phyloP scores from a whole-genome alignment of 2,329 filamentous ascomycete genomes.

The Colletotrichum endophyticum region DNA sequence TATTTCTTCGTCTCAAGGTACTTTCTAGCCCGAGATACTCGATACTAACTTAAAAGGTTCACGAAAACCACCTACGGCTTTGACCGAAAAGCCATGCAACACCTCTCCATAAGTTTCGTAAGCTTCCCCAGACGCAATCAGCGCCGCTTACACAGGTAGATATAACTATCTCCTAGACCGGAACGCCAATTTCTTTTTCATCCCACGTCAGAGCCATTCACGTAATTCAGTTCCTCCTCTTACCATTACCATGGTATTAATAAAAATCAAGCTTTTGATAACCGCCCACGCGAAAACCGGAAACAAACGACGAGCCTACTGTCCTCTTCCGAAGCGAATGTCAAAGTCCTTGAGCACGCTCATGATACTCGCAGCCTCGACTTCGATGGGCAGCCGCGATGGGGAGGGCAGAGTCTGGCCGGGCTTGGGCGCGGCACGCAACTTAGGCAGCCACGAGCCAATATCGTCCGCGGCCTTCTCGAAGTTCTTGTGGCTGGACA shows the following conservation, averaged over 20 bases:
- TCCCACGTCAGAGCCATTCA: not conserved
- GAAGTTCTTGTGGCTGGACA: conserved; percentile 79
- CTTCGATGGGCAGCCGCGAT: conserved; percentile 68
- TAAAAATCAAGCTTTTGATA: not conserved
- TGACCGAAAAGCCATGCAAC: not conserved
- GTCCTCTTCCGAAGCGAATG: conserved; percentile 64
- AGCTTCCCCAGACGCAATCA: not conserved
- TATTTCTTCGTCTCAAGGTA: not conserved
- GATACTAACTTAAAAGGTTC: not conserved
- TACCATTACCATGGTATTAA: not conserved
- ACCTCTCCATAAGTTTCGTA: not conserved
- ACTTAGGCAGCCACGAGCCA: conserved; percentile 75
- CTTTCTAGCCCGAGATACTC: not conserved
- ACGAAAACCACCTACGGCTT: not conserved
- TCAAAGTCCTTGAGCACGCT: conserved; percentile 84
- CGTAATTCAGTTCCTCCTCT: not conserved
- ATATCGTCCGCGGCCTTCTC: conserved; percentile 76
- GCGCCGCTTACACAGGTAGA: not conserved
- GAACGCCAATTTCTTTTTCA: not conserved
- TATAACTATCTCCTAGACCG: not conserved
- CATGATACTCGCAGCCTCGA: conserved; percentile 86
- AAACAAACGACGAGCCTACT: not conserved
- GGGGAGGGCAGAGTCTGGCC: conserved; percentile 32
- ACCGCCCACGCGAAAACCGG: not conserved
- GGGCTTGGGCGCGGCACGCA: conserved; percentile 61